Base-by-base conservation (phyloP, 164 flowering plant genomes). In the Tetrastigma voinierianum region DNA sequence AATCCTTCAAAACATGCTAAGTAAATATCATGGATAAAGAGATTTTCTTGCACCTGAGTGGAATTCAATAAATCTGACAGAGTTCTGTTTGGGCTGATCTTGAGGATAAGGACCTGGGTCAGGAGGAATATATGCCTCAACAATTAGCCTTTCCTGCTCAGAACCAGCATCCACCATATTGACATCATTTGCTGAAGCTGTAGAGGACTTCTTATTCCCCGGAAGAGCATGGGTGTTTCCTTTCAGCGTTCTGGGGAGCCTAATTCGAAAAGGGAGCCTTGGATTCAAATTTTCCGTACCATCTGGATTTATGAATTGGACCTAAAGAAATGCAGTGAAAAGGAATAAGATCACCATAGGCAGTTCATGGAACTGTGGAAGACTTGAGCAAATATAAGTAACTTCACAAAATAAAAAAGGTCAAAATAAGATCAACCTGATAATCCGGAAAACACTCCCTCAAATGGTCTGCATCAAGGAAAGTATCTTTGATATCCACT, bases 71-170 rank as follows among this genome's bases (percentile, higher is more conserved):
- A 96, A 96, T 79, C 89, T 83, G 57, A 96, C 98, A 13, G 91
- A 84, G 70, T 96, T 96, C 73, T 86, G 85, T 68, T 88, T 93
- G 6, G 99, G 99, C 72, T 93, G 89, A 76, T 96, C 99, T 80
- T 93, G 98, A 24, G 99, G 99, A 84, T 96, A 96, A 67, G 99
- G 99, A 70, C 99, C 99, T 1, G 96, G 96, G 72, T 92, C 90
- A 46, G 95, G 90, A 78, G 99, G 96, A 59, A 84, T 72, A 73
- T 93, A 93, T 15, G 93, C 81, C 80, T 96, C 98, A 64, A 96
- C 96, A 67, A 86, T 65, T 47, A 93, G 91, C 49, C 80, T 68
- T 57, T 87, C 90, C 61, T 78, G 80, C 45, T 72, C 83, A 70
- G 67, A 55, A 75, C 44, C 68, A 32, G 55, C 73, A 65, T 83